Percentiles rank a stretch among this genome's conserved stretches.
Conservation (phyloP, 495 filamentous ascomycete genomes). For the Tuber microsphaerosporum region DNA sequence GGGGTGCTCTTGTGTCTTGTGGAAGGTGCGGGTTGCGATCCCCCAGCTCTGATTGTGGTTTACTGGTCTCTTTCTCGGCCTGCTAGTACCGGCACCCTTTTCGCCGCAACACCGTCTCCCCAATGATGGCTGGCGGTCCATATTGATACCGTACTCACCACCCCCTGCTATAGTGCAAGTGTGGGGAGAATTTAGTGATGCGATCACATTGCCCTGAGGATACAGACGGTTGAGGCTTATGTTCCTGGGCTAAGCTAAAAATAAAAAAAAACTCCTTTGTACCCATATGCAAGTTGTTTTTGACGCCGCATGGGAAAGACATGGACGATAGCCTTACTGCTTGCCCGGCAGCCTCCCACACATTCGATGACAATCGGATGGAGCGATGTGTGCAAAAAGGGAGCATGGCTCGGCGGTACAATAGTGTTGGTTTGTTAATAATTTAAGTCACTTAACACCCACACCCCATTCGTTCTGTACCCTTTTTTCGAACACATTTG, state of each 20-base stretch:
- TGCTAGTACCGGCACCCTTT: neutral
- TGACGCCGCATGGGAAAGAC: neutral
- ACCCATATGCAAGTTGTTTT: neutral
- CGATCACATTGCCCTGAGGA: neutral
- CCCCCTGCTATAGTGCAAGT: neutral
- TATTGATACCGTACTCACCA: neutral
- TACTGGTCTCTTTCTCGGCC: neutral
- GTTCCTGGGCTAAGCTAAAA: neutral
- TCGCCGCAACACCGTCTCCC: neutral
- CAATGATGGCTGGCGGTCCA: neutral
- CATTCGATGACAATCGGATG: neutral
- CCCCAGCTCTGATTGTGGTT: neutral
- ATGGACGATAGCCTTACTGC: neutral
- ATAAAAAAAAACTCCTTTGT: neutral
- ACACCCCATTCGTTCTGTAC: slow-evolving; percentile 23
- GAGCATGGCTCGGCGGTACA: neutral
- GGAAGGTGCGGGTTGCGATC: neutral
- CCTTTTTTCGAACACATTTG: slow-evolving; percentile 11
- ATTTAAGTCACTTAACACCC: slow-evolving; percentile 31
- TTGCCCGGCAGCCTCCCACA: neutral
- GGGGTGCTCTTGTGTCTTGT: neutral
- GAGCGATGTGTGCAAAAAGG: neutral
- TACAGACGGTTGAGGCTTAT: neutral
- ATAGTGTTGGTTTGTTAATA: slow-evolving; percentile 25
- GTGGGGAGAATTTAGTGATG: neutral